phyloP scores from a whole-genome alignment of 208 protist genomes.

The Giardia duodenalis region DNA sequence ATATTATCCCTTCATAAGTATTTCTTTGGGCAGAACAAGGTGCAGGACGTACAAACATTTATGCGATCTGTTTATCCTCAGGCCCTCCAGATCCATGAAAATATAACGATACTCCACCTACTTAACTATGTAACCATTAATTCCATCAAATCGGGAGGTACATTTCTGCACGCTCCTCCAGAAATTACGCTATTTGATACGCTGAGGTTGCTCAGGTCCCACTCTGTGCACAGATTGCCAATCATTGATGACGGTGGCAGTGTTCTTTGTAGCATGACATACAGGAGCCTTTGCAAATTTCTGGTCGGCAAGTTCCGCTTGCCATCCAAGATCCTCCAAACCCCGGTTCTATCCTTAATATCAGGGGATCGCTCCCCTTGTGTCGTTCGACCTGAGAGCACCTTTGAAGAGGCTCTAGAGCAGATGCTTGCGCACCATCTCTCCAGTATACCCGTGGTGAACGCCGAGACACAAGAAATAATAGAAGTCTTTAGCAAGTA shows the following conservation, averaged over 20 bases:
- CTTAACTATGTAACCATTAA: background rate
- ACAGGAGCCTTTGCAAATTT: background rate
- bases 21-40: background rate
- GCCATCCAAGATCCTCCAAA: background rate
- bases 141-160: background rate
- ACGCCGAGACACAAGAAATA: background rate
- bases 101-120: background rate
- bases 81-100: background rate
- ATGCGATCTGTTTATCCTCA: background rate
- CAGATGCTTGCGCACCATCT: background rate
- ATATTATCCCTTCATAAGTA: background rate
- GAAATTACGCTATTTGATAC: constrained; percentile 1
- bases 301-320: background rate
- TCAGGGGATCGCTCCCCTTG: background rate
- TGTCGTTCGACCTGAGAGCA: background rate
- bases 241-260: constrained; percentile 7
- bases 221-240: background rate
- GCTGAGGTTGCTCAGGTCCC: background rate
- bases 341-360: background rate
- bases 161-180: background rate
- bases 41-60: background rate
- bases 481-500: background rate
- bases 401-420: background rate
- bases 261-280: background rate
- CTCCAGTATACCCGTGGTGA: background rate